phyloP scores from a whole-genome alignment of 257 asterid species.

The Nicotiana noctiflora region DNA sequence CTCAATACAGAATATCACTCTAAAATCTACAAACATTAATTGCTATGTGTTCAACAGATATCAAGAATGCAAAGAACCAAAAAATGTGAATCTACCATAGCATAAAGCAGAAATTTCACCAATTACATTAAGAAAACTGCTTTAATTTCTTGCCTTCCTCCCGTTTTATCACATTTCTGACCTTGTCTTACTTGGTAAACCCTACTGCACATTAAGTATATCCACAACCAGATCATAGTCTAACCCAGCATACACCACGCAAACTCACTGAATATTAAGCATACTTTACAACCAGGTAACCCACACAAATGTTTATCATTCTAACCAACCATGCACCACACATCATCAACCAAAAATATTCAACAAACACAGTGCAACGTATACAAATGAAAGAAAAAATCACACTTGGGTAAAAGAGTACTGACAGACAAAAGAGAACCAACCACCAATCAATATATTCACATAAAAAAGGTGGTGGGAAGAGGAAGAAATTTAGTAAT shows the following conservation, averaged over 20 bases:
- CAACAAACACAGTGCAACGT: not conserved
- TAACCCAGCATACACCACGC: not conserved
- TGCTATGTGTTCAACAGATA: not conserved
- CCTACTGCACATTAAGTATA: not conserved
- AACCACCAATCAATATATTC: constrained; percentile 1
- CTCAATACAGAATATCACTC: not conserved
- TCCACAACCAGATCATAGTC: not conserved
- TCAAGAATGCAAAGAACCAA: not conserved
- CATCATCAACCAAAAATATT: not conserved
- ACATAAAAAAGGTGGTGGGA: not conserved
- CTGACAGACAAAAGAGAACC: not conserved
- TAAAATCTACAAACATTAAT: not conserved
- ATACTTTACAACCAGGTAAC: not conserved
- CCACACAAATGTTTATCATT: not conserved
- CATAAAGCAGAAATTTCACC: not conserved
- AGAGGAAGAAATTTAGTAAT: constrained; percentile 12
- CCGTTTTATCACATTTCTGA: not conserved
- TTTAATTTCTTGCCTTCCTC: not conserved
- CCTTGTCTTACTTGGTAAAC: not conserved
- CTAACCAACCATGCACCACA: not conserved
- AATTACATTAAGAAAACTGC: not conserved
- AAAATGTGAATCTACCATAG: not conserved
- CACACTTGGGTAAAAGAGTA: not conserved
- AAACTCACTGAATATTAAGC: not conserved
- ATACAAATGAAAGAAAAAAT: not conserved